These are phyloP conservation scores for Falciphora oryzae DNA, from an alignment of 2,329 filamentous ascomycete genomes.

Conservation along the genomic window DNA sequence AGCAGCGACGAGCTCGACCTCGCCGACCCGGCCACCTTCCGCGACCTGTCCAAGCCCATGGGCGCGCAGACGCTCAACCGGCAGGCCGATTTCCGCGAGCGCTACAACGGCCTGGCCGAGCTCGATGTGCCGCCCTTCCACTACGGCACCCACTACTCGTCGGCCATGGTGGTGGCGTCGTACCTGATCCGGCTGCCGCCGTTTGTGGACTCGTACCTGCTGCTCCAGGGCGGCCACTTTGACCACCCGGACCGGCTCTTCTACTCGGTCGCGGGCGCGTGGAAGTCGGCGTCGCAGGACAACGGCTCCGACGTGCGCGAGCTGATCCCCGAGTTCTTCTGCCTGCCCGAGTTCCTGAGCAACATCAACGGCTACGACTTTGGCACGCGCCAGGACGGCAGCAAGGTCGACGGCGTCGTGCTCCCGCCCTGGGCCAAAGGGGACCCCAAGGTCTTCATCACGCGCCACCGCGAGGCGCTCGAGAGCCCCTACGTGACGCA, in stretches of 20 bases:
- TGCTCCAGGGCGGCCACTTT: constrained; percentile 92
- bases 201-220: constrained; percentile 90
- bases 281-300: constrained; percentile 81
- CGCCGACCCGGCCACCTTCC: constrained; percentile 75
- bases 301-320: constrained; percentile 95
- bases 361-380: constrained; percentile 96
- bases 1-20: constrained; percentile 89
- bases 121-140: constrained; percentile 93
- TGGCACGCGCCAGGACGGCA: constrained; percentile 73
- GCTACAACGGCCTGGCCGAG: constrained; percentile 82
- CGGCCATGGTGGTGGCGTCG: constrained; percentile 96
- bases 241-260: constrained; percentile 95
- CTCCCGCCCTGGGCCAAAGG: constrained; percentile 97
- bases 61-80: constrained; percentile 76
- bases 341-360: constrained; percentile 87
- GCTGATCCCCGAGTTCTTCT: constrained; percentile 95
- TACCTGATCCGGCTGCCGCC: constrained; percentile 93
- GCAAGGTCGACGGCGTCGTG: constrained; percentile 75
- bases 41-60: constrained; percentile 93
- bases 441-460: constrained; percentile 90
- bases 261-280: constrained; percentile 85
- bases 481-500: constrained; percentile 90
- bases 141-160: constrained; percentile 97
- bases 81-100: constrained; percentile 73
- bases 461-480: constrained; percentile 90